Evolutionary conservation across 768 basidiomycete genomes (phyloP), one percentile per base, ranked within the genome.

Genomic region (Tulasnella sp.): DNA sequence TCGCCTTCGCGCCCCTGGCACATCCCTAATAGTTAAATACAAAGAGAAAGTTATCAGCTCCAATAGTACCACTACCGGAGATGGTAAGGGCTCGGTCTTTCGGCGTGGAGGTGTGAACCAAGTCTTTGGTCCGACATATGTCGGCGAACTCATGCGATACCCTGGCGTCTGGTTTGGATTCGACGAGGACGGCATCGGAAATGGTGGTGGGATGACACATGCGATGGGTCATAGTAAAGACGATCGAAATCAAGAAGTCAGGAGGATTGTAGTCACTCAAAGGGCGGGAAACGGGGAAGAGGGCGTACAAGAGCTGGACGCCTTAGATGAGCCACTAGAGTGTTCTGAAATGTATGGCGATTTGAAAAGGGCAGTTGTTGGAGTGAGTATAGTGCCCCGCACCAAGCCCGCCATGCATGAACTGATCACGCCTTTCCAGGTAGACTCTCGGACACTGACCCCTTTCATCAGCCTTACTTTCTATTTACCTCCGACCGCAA

Each of bases 151-250:
- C 63, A 70, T 90, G 63, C 79, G 78, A 44, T 92, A 90, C 70
- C 89, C 88, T 2, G 88, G 88, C 0, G 75, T 91, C 31, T 84
- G 82, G 78, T 92, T 92, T 67, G 81, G 81, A 63, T 91, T 91
- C 63, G 85, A 87, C 44, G 87, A 88, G 53, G 88, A 90, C 64
- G 71, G 64, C 70, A 72, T 1, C 7, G 11, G 19, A 7, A 52
- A 59, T 74, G 78, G 4, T 64, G 77, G 29, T 17, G 43, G 57
- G 25, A 22, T 22, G 15, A 25, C 45, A 22, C 51, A 21, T 27
- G 46, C 15, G 19, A 7, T 19, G 21, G 42, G 42, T 17, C 34
- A 45, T 21, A 19, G 50, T 46, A 62, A 70, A n/a, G 83, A 84
- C 52, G 84, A 85, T 64, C 74, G 84, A 50, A 76, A 74, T 62